Evolutionary conservation across 345 rosid genomes (phyloP).

Genomic region (Acer yangbiense): DNA sequence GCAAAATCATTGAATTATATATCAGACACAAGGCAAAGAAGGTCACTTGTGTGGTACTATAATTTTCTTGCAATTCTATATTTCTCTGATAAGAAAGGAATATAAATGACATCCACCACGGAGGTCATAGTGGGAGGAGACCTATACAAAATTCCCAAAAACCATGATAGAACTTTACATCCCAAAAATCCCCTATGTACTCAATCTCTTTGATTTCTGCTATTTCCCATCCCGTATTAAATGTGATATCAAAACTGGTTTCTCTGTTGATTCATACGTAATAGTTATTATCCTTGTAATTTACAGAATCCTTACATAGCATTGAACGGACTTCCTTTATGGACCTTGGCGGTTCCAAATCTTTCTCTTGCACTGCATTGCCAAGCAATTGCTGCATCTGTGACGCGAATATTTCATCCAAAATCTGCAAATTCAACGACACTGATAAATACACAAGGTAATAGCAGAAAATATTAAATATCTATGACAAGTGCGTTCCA

Average conservation of each 20-base stretch:
- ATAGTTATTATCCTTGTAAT: slow-evolving; percentile 45
- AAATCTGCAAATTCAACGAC: slow-evolving; percentile 46
- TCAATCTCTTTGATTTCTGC: neutral
- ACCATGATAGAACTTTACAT: neutral
- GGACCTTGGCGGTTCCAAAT: slow-evolving; percentile 83
- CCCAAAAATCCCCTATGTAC: neutral
- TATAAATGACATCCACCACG: slow-evolving; percentile 5
- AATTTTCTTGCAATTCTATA: neutral
- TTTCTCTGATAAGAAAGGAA: neutral
- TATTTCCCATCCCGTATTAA: neutral
- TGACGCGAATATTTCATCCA: slow-evolving; percentile 82
- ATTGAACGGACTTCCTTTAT: slow-evolving; percentile 87
- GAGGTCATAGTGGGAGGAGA: slow-evolving; percentile 15
- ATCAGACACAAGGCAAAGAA: neutral
- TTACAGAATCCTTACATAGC: slow-evolving; percentile 74
- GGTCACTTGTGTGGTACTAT: neutral
- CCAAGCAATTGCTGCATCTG: slow-evolving; percentile 94
- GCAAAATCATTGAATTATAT: neutral
- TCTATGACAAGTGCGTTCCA: neutral
- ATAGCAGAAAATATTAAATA: neutral
- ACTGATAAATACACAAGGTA: neutral
- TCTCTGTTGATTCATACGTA: slow-evolving; percentile 18
- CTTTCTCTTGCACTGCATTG: slow-evolving; percentile 65
- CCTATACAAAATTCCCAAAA: slow-evolving; percentile 9
- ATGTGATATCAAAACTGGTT: neutral